Base-by-base conservation (phyloP, 371 early-diverging fungal species). In the Rhizopus sp. region DNA sequence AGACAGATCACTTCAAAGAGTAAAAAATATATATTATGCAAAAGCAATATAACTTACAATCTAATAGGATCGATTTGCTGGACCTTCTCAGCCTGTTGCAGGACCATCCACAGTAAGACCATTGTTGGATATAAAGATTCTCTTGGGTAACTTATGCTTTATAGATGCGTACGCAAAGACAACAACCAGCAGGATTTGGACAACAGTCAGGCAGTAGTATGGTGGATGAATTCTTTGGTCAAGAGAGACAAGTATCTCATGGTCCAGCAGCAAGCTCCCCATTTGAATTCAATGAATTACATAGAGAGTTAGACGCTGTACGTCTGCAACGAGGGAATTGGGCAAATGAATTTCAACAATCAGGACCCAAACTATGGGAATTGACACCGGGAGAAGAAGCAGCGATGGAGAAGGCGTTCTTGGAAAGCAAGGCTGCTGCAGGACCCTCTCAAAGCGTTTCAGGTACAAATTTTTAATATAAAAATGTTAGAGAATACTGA, bases 321-420 rank as follows among this genome's bases (percentile, higher is more conserved):
- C 80, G 77, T 39, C 69, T 59, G 40, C 59, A 63, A 8, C 66
- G 57, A 16, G 69, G 63, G 23, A 74, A 68, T 34, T 87, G 87
- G 87, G 67, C 78, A 1, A 60, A 74, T 44, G 85, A 87, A 56
- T 87, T 85, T 52, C 73, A 73, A 29, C 70, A 66, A 7, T 58
- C 70, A 30, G 78, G 78, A 17, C 73, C 84, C 12, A 73, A 75
- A 30, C 42, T 80, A 41, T 84, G 83, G 76, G 84, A 84, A 62
- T 40, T 84, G 38, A 72, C 68, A n/a, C 76, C 83, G 7, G 78
- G 73, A 17, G 84, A 87, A 65, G 80, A 81, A 49, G 80, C 74
- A 13, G 81, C 79, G 7, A 83, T 87, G 77, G 85, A 85, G 39
- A 75, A 73, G 45, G 84, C 82, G 30, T 87, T 84, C 50, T 69